Base-by-base conservation (phyloP, 1,284 basidiomycete genomes). In the Rhodotorula sp. region DNA sequence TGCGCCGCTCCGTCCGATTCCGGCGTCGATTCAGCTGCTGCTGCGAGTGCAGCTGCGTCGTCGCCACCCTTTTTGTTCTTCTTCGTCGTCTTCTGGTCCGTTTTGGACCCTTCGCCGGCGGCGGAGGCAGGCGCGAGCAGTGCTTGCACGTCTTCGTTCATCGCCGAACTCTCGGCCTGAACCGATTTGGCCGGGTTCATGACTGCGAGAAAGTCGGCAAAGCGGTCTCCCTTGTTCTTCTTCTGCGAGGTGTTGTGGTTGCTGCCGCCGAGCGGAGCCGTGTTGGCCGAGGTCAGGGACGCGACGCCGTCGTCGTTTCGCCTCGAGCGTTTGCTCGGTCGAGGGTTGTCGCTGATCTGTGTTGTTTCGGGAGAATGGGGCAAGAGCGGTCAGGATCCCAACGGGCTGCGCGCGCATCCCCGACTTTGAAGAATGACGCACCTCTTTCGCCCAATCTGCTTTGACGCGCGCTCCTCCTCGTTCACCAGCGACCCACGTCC, bases 401-500 rank as follows among this genome's bases (percentile, higher is more conserved):
- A 7, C 34, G 34, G 34, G 34, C 34, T 5, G 34, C 34, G 34
- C 10, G 34, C 34, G 6, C 34, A 38, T 10, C 5, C 5, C 58
- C 45, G 47, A 26, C 26, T 6, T 14, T 12, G 38, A 8, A 18
- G 19, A 34, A 34, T 7, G 26, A 67, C 76, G 91, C 89, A 82
- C 77, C 52, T 93, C 89, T 60, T 80, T 79, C 1, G 95, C 87
- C 56, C 93, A 80, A 57, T 88, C 86, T 14, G 97, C 91, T 68
- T 83, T 87, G 70, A 97, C 88, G 76, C 89, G 75, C 85, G 49
- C 87, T 85, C 50, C 90, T 87, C 69, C 89, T 89, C 62, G 93
- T 83, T 80, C 89, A 18, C 81, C 82, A 48, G 79, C 77, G 54
- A 83, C 76, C 77, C 81, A 98, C 0, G 90, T 92, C 48, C 87